phyloP scores from a whole-genome alignment of 1,284 basidiomycete genomes.

The Fomitopsis betulina region DNA sequence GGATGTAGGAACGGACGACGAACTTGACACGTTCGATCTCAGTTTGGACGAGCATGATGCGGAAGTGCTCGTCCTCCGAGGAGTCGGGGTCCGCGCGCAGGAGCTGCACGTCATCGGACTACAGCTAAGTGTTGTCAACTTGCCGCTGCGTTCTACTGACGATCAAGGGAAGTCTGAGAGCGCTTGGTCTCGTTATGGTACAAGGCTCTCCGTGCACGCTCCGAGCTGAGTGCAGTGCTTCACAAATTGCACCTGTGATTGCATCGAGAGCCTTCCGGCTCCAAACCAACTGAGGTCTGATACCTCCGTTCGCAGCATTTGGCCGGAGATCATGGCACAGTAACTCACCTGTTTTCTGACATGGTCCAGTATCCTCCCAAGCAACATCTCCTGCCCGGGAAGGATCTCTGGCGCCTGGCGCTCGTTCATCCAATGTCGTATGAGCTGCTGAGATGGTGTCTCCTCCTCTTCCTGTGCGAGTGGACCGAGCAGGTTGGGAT shows the following conservation, averaged over 20 bases:
- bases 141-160: no score
- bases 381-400: constrained; percentile 68
- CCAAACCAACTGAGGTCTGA: no score
- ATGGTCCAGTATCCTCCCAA: constrained; percentile 74
- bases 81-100: constrained; percentile 75
- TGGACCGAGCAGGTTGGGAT: constrained; percentile 13
- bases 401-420: constrained; percentile 80
- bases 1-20: constrained; percentile 80
- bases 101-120: constrained; percentile 43
- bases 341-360: constrained; percentile 77
- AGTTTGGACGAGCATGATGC: constrained; percentile 87
- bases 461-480: constrained; percentile 24
- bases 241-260: no score
- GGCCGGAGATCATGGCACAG: not conserved
- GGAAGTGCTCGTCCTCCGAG: constrained; percentile 86
- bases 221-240: no score
- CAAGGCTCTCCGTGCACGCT: no score
- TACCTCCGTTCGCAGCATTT: no score
- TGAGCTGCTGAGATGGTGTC: constrained; percentile 57
- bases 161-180: no score
- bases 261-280: no score
- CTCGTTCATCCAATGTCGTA: constrained; percentile 84
- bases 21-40: constrained; percentile 93
- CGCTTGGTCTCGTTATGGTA: no score
- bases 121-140: constrained; percentile 16